Conservation (phyloP, 441 rosid species). For the Populus hybrid region DNA sequence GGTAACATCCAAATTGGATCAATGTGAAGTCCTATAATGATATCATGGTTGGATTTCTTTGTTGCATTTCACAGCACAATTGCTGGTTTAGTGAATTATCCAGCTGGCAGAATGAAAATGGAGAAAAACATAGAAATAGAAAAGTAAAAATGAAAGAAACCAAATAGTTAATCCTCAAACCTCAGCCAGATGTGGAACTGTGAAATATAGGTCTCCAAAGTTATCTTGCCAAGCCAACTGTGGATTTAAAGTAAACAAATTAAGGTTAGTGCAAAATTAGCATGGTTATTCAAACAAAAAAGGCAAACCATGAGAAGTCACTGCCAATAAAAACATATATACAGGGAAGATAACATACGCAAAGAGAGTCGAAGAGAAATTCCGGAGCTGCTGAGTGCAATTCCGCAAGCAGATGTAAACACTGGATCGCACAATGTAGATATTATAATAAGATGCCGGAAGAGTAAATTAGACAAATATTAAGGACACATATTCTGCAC, state of each 20-base stretch:
- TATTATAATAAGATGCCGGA: conserved; percentile 20
- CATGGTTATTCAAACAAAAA: conserved; percentile 2
- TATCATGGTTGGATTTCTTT: neutral
- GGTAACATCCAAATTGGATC: neutral
- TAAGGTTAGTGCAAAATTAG: conserved; percentile 12
- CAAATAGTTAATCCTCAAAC: conserved; percentile 38
- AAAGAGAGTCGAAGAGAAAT: conserved; percentile 69
- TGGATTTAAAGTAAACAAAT: conserved; percentile 8
- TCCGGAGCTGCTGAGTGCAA: conserved; percentile 80
- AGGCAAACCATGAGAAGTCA: neutral
- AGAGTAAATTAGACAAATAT: conserved; percentile 11
- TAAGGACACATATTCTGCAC: neutral
- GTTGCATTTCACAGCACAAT: neutral
- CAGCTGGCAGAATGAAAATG: neutral
- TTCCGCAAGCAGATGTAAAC: conserved; percentile 95
- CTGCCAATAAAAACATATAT: conserved; percentile 1
- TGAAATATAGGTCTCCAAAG: conserved; percentile 94
- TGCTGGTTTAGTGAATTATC: neutral
- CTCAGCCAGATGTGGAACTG: conserved; percentile 99
- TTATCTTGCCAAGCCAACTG: conserved; percentile 99
- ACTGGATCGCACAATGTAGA: conserved; percentile 43
- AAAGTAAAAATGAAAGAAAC: neutral
- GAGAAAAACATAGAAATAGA: neutral
- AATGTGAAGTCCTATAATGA: neutral
- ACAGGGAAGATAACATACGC: conserved; percentile 59